Evolutionary conservation across 164 flowering plant genomes (phyloP).

Genomic region (Amborella trichopoda): DNA sequence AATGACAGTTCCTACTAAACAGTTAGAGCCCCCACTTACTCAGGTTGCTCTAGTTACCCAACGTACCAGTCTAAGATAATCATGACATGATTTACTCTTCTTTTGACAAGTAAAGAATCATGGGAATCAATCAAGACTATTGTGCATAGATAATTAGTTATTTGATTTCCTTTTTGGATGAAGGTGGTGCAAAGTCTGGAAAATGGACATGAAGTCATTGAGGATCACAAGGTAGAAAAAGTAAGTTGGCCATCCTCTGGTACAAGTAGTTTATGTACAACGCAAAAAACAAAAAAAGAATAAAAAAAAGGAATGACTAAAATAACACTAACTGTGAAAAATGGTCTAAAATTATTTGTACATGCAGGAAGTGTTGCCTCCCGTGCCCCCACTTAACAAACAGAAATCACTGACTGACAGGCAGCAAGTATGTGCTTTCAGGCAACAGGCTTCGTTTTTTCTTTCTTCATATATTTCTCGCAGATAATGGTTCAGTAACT

Average conservation of each 20-base stretch:
- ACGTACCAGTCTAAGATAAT: no score
- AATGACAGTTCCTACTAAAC: slow-evolving; percentile 19
- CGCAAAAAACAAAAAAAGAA: no score
- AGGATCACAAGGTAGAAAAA: slow-evolving; percentile 21
- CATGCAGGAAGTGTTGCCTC: slow-evolving; percentile 31
- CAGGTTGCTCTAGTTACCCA: no score
- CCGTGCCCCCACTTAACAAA: slow-evolving; percentile 24
- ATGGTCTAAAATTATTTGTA: neutral
- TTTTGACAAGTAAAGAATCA: no score
- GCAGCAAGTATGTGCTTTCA: slow-evolving; percentile 44
- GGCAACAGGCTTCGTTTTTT: no score
- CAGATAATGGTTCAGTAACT: no score
- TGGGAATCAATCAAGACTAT: no score
- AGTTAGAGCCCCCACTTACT: slow-evolving; percentile 11
- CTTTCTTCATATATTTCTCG: no score
- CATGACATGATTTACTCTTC: no score
- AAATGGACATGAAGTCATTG: slow-evolving; percentile 34
- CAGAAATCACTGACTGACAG: slow-evolving; percentile 67
- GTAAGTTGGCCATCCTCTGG: slow-evolving; percentile 19
- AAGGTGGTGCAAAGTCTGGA: slow-evolving; percentile 22
- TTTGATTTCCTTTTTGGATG: neutral
- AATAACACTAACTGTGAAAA: neutral
- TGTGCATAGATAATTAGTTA: no score
- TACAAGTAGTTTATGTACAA: no score
- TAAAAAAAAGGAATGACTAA: no score